Conservation (phyloP, 306 rosid species). For the Pterocarpus macrocarpus region DNA sequence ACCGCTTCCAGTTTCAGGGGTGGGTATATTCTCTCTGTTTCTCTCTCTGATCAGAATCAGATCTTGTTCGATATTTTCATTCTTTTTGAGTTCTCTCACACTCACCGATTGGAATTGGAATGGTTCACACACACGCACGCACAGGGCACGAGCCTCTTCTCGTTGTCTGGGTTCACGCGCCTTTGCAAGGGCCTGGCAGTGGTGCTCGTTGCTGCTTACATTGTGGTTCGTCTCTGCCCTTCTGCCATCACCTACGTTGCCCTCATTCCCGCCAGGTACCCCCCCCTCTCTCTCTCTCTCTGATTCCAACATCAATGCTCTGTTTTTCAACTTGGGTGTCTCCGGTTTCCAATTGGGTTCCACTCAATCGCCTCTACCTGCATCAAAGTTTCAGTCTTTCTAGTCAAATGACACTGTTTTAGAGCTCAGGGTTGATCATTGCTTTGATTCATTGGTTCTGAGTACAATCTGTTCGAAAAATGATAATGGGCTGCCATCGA, state of each 20-base stretch:
- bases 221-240: conserved; percentile 74
- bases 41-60: neutral
- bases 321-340: too few species aligned
- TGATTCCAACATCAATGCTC: neutral
- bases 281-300: neutral
- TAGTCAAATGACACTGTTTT: neutral
- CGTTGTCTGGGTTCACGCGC: conserved; percentile 77
- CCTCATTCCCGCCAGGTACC: conserved; percentile 90
- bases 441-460: neutral
- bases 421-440: neutral
- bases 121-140: neutral
- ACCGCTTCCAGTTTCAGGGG: conserved; percentile 56
- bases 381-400: neutral
- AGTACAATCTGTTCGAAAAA: neutral
- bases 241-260: conserved; percentile 69
- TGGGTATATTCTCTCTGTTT: conserved; percentile 51
- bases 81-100: neutral
- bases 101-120: neutral
- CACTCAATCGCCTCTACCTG: neutral
- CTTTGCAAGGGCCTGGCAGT: conserved; percentile 85
- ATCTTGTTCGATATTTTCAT: neutral
- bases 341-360: neutral
- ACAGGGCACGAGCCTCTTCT: conserved; percentile 58
- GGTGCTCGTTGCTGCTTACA: conserved; percentile 73
- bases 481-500: neutral